Evolutionary conservation across 2,329 filamentous ascomycete genomes (phyloP), one percentile per base, ranked within the genome.

Genomic region (Penicillium aurantiogriseum): DNA sequence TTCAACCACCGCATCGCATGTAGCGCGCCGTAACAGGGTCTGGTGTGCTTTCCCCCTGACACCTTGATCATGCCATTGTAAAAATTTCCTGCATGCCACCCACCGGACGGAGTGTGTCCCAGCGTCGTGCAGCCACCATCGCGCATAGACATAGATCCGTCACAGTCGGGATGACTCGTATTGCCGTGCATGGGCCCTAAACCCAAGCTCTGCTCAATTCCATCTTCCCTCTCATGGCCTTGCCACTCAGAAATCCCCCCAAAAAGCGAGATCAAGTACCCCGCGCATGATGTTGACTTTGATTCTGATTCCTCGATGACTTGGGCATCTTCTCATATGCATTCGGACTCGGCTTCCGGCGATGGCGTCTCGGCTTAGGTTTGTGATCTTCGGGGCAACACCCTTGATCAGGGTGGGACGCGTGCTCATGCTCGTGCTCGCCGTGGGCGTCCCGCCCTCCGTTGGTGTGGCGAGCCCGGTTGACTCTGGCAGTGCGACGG

Each of bases 321-420:
- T 70, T 76, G 5, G 77, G 76, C 69, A 79, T 75, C 54, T 73
- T 77, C 63, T 80, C 78, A 61, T 80, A 80, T 8, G 77, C 78
- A 69, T 80, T 80, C 7, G 77, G 76, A 60, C 74, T 77, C 19
- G 72, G 72, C 56, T 70, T 77, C 62, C 69, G 71, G 40, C 65
- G 66, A 46, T 67, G 71, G 23, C 53, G 60, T 52, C 73, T 69
- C 46, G 42, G 60, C 40, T 55, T 52, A 29, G 35, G 23, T n/a
- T 36, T 25, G 11, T 51, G 51, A 8, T 61, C 50, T 38, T 60
- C 60, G 47, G 58, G 50, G 42, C 61, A 63, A 40, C 63, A 67
- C 43, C 60, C 51, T 44, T 66, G 39, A 13, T 58, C 57, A 54
- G 68, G 59, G 17, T 66, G 60, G 48, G 64, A 45, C n/a, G 54